These are phyloP conservation scores for Cercospora beticola DNA, from an alignment of 2,329 filamentous ascomycete genomes.

Conservation along the genomic window DNA sequence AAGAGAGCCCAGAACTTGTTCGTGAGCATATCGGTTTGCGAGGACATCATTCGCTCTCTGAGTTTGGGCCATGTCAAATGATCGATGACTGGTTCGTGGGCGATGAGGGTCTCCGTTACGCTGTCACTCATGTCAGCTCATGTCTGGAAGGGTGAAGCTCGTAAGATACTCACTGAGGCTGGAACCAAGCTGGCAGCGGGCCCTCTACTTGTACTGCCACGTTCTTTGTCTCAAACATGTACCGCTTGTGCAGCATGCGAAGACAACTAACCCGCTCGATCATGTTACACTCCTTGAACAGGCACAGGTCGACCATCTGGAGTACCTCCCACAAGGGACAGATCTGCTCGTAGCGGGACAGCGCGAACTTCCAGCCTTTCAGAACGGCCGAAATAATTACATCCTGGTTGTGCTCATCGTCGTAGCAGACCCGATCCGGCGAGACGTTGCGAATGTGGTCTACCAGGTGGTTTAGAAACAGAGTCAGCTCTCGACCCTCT, in stretches of 20 bases:
- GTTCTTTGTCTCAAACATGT: slow-evolving; percentile 27
- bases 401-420: slow-evolving; percentile 27
- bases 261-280: slow-evolving; percentile 26
- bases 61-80: slow-evolving; percentile 27
- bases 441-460: slow-evolving; percentile 26
- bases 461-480: slow-evolving; percentile 27
- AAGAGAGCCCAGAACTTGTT: slow-evolving; percentile 27
- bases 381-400: slow-evolving; percentile 24
- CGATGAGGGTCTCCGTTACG: slow-evolving; percentile 24
- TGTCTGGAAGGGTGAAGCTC: neutral
- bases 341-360: slow-evolving; percentile 24
- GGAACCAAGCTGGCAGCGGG: slow-evolving; percentile 26
- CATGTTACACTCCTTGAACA: slow-evolving; percentile 28
- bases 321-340: slow-evolving; percentile 27
- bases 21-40: slow-evolving; percentile 23
- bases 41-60: slow-evolving; percentile 22
- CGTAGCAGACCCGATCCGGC: slow-evolving; percentile 24
- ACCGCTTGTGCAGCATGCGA: slow-evolving; percentile 27
- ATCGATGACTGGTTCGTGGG: slow-evolving; percentile 28
- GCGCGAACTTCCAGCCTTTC: slow-evolving; percentile 25
- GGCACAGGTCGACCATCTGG: slow-evolving; percentile 25
- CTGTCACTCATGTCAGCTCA: slow-evolving; percentile 15
- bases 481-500: slow-evolving; percentile 23
- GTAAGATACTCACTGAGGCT: slow-evolving; percentile 21
- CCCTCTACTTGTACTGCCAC: slow-evolving; percentile 20